Conservation (phyloP, 2,329 filamentous ascomycete genomes). For the Paecilomyces sp. region DNA sequence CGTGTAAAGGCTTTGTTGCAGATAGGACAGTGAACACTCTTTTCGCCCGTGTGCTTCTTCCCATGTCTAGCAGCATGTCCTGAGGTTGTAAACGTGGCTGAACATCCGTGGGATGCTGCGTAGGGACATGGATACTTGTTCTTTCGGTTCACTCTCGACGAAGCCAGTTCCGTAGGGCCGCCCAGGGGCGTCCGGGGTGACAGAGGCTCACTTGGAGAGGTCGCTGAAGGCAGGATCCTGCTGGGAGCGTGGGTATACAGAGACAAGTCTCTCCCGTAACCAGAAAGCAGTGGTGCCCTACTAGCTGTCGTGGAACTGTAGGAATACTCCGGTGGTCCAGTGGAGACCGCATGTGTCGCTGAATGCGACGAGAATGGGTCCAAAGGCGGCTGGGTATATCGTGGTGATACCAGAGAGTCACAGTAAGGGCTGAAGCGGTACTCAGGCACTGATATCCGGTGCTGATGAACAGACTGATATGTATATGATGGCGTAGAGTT, state of each 20-base stretch:
- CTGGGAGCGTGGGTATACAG: slow-evolving; percentile 15
- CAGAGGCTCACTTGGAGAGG: slow-evolving; percentile 17
- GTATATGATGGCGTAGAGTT: slow-evolving; percentile 9
- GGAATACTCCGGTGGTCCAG: background rate
- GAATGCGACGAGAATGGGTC: background rate
- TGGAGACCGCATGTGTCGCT: background rate
- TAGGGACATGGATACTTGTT: slow-evolving; percentile 62
- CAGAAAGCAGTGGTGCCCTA: background rate
- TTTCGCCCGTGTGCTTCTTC: slow-evolving; percentile 63
- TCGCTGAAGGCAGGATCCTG: slow-evolving; percentile 16
- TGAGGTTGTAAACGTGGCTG: slow-evolving; percentile 59
- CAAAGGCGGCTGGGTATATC: background rate
- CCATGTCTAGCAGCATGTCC: slow-evolving; percentile 61
- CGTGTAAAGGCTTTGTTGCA: slow-evolving; percentile 63
- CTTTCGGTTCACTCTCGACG: slow-evolving; percentile 37
- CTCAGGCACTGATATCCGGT: slow-evolving; percentile 1
- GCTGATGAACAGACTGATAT: slow-evolving; percentile 2
- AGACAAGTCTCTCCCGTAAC: slow-evolving; percentile 10
- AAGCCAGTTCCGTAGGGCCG: slow-evolving; percentile 15
- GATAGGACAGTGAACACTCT: slow-evolving; percentile 60
- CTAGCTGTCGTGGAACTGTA: background rate
- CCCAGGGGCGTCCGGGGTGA: slow-evolving; percentile 19
- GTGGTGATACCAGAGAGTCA: background rate
- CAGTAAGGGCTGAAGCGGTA: slow-evolving; percentile 3
- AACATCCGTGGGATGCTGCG: slow-evolving; percentile 52